Evolutionary conservation across 2,329 filamentous ascomycete species (phyloP), one percentile per base, ranked within the genome.

Genomic region (Aspergillus udagawae): DNA sequence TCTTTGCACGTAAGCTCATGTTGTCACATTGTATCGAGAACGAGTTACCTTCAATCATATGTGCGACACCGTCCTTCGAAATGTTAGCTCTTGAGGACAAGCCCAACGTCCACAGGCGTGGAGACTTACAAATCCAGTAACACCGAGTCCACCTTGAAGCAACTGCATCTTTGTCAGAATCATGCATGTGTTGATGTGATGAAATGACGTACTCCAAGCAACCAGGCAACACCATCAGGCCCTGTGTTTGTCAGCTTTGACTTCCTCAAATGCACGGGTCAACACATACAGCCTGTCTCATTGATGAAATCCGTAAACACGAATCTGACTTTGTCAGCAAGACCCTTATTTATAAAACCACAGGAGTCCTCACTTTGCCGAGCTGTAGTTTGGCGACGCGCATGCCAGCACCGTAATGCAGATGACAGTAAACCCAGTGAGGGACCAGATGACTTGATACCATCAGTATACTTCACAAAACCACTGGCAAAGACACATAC

Each of bases 301-400:
- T 91, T 91, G 68, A 88, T 82, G 65, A 91, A 90, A 1, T 83
- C 72, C 4, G 81, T 78, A 61, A 88, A 90, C 10, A 90, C 72
- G 54, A 74, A 74, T 28, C 71, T 73, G 52, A 1, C 17, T 4
- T 6, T 3, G 25, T 67, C 29, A 68, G 63, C 44, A 32, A 25
- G 23, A 6, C 12, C 3, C 32, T 41, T 5, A 9, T 29, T n/a
- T 14, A 1, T 25, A 27, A 23, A 1, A 21, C 4, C 5, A 6
- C 20, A 4, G 21, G 27, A 41, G 50, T 21, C 60, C 88, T 53
- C 88, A 89, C 9, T 80, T 70, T 17, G 80, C 87, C 7, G 80
- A 82, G 64, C 86, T 85, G 66, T 83, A 91, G 61, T 86, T 76
- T 0, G 86, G 86, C 1, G 87, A 82, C 0, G 86, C 79, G 65